A percentile compares a stretch with the other conserved stretches of the same genome.
Conservation (phyloP, 495 filamentous ascomycete species). For the Cladorrhinum samala region DNA sequence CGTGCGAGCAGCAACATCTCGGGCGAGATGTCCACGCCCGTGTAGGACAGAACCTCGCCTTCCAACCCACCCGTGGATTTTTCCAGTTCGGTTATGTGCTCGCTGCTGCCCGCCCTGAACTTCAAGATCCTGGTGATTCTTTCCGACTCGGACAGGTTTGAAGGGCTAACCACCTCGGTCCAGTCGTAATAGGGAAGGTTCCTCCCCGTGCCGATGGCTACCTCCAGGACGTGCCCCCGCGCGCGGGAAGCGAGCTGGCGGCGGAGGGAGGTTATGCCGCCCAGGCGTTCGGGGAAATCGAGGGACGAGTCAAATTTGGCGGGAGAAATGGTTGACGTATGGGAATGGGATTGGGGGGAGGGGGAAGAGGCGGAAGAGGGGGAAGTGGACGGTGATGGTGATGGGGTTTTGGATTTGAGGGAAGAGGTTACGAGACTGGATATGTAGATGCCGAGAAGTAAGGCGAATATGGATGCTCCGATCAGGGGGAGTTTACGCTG, state of each 20-base stretch:
- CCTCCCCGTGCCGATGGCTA: conserved; percentile 84
- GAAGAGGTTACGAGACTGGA: conserved; percentile 26
- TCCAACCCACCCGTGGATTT: background rate
- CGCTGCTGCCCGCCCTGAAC: background rate
- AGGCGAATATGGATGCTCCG: conserved; percentile 16
- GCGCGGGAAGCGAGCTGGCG: conserved; percentile 54
- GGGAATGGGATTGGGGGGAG: conserved; percentile 13
- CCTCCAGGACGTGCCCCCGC: conserved; percentile 78
- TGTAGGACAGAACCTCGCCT: conserved; percentile 33
- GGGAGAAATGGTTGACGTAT: conserved; percentile 15
- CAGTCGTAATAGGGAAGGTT: conserved; percentile 71
- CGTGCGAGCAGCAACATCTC: conserved; percentile 41
- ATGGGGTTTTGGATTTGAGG: conserved; percentile 10
- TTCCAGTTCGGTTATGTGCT: background rate
- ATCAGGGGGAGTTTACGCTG: conserved; percentile 22
- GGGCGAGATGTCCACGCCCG: conserved; percentile 40
- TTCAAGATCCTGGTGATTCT: conserved; percentile 9
- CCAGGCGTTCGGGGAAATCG: conserved; percentile 57
- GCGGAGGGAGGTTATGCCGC: conserved; percentile 58
- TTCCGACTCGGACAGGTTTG: conserved; percentile 4
- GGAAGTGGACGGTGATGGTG: background rate
- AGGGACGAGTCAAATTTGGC: conserved; percentile 28
- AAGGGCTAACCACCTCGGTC: conserved; percentile 24
- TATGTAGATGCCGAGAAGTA: conserved; percentile 26
- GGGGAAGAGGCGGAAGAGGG: conserved; percentile 1